phyloP scores from a whole-genome alignment of 2,329 filamentous ascomycete species.

The Beauveria sp. region DNA sequence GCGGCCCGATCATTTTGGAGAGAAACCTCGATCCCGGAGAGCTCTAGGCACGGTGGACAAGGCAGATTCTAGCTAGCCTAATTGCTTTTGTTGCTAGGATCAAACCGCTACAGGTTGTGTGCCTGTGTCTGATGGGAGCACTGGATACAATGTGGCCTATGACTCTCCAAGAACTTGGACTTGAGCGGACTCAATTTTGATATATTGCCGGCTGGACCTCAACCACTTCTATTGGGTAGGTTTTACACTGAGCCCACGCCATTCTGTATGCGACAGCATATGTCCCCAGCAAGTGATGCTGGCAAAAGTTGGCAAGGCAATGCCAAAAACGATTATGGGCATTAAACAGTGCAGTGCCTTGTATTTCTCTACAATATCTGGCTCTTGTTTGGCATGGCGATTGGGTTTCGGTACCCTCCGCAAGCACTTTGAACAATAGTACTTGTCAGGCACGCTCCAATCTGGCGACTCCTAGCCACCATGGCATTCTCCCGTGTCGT shows the following conservation, averaged over 20 bases:
- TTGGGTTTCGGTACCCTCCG: constrained; percentile 21
- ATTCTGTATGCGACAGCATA: constrained; percentile 22
- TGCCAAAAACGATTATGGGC: not conserved
- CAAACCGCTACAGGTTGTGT: constrained; percentile 20
- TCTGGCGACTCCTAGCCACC: constrained; percentile 13
- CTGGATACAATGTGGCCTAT: constrained; percentile 24
- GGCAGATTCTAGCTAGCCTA: constrained; percentile 18
- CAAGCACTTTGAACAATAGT: constrained; percentile 28
- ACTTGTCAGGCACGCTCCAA: constrained; percentile 20
- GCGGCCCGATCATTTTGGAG: not conserved
- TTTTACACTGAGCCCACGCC: constrained; percentile 12
- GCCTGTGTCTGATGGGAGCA: constrained; percentile 11
- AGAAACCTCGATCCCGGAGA: not conserved
- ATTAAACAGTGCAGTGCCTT: constrained; percentile 15
- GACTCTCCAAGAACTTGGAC: constrained; percentile 16
- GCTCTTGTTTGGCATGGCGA: constrained; percentile 10
- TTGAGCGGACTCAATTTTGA: constrained; percentile 16
- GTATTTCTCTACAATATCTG: constrained; percentile 16
- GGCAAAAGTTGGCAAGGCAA: not conserved
- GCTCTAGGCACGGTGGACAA: constrained; percentile 20
- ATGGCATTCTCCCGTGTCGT: not conserved
- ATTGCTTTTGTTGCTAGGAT: constrained; percentile 26
- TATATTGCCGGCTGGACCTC: constrained; percentile 19
- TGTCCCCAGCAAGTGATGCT: constrained; percentile 17
- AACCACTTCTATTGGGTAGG: constrained; percentile 27